phyloP scores from a whole-genome alignment of 306 rosid species.

The Dalbergia oliveri region DNA sequence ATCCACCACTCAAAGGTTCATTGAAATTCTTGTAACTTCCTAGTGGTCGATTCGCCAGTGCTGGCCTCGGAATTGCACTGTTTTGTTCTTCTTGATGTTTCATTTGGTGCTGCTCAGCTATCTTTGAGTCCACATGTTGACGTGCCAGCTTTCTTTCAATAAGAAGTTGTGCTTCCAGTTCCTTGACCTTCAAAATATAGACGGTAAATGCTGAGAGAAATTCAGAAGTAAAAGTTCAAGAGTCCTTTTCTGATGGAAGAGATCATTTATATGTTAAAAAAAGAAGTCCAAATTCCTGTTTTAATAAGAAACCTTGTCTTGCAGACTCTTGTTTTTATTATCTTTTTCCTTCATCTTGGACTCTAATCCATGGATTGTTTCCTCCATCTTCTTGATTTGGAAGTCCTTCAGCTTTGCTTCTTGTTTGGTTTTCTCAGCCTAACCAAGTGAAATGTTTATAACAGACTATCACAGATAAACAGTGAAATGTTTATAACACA shows the following conservation, averaged over 20 bases:
- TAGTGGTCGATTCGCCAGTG: slow-evolving; percentile 57
- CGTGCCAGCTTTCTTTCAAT: slow-evolving; percentile 95
- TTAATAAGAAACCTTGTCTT: slow-evolving; percentile 75
- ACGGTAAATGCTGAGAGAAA: slow-evolving; percentile 37
- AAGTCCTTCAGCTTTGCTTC: slow-evolving; percentile 78
- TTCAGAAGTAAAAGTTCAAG: not conserved
- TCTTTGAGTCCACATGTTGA: slow-evolving; percentile 90
- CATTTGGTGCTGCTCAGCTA: slow-evolving; percentile 95
- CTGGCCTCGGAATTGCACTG: slow-evolving; percentile 55
- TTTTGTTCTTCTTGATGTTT: slow-evolving; percentile 74
- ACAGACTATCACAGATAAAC: slow-evolving; percentile 16
- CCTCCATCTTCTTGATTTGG: slow-evolving; percentile 91
- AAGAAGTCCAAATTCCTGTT: not conserved
- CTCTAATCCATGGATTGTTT: slow-evolving; percentile 82
- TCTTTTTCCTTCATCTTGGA: slow-evolving; percentile 85
- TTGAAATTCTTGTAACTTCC: slow-evolving; percentile 65
- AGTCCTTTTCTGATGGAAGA: not conserved
- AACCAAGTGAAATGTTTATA: slow-evolving; percentile 22
- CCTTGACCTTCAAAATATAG: slow-evolving; percentile 70
- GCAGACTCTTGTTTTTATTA: slow-evolving; percentile 71
- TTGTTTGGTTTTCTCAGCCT: slow-evolving; percentile 84
- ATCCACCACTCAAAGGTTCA: slow-evolving; percentile 48
- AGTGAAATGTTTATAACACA: slow-evolving; percentile 9
- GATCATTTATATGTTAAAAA: not conserved
- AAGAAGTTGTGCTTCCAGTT: slow-evolving; percentile 90